These are phyloP conservation scores for Aspergillus sp. DNA, from an alignment of 2,329 filamentous ascomycete genomes.

Conservation along the genomic window DNA sequence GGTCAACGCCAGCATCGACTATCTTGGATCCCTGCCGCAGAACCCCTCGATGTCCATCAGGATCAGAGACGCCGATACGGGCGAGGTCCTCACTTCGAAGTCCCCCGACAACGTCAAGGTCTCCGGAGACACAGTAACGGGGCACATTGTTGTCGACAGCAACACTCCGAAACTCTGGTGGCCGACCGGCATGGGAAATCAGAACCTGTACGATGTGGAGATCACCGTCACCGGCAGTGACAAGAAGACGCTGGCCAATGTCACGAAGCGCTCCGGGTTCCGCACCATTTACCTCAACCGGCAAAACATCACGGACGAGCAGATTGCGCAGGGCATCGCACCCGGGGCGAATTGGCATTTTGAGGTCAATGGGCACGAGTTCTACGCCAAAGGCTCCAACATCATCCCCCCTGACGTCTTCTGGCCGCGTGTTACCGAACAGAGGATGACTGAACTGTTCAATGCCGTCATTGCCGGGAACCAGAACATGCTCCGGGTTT, in stretches of 20 bases:
- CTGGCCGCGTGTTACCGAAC: slow-evolving; percentile 50
- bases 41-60: slow-evolving; percentile 39
- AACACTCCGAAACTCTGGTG: slow-evolving; percentile 50
- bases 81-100: slow-evolving; percentile 31
- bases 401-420: slow-evolving; percentile 55
- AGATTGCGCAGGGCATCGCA: slow-evolving; percentile 47
- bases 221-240: slow-evolving; percentile 36
- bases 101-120: slow-evolving; percentile 32
- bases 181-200: slow-evolving; percentile 48
- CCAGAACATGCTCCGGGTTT: slow-evolving; percentile 57
- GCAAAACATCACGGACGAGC: slow-evolving; percentile 44
- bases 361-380: slow-evolving; percentile 54
- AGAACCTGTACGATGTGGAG: slow-evolving; percentile 49
- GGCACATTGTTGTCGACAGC: slow-evolving; percentile 36
- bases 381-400: slow-evolving; percentile 57
- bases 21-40: slow-evolving; percentile 40
- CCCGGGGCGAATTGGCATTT: slow-evolving; percentile 55
- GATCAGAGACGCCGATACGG: slow-evolving; percentile 36
- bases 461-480: slow-evolving; percentile 48
- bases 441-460: slow-evolving; percentile 45
- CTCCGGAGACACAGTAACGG: slow-evolving; percentile 40
- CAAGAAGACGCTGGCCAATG: slow-evolving; percentile 32
- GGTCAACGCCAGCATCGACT: slow-evolving; percentile 52
- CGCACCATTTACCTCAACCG: slow-evolving; percentile 53
- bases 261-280: slow-evolving; percentile 51